Evolutionary conservation across 768 basidiomycete genomes (phyloP).

Genomic region (Boletus bicolor): DNA sequence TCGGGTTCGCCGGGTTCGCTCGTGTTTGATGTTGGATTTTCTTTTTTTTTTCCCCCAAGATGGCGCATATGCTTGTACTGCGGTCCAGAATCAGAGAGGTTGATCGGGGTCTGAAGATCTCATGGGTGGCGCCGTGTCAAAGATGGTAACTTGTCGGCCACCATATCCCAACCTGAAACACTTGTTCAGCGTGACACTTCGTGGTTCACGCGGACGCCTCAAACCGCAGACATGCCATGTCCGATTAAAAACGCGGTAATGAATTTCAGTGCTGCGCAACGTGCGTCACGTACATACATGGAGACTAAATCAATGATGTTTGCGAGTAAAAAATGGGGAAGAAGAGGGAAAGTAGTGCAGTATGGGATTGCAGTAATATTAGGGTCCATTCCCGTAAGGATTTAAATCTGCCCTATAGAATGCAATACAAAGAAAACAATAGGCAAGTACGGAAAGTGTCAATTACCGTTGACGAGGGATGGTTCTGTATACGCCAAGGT

Average conservation of each 20-base stretch:
- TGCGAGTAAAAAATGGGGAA: background rate
- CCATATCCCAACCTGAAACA: background rate
- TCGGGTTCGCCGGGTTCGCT: background rate
- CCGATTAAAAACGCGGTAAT: background rate
- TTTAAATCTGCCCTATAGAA: background rate
- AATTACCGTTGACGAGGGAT: background rate
- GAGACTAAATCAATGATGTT: background rate
- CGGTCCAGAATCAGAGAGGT: background rate
- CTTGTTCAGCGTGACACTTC: background rate
- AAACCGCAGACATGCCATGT: background rate
- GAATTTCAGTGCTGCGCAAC: slow-evolving; percentile 3
- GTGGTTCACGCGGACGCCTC: background rate
- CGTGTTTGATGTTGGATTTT: background rate
- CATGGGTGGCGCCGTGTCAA: background rate
- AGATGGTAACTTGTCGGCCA: background rate
- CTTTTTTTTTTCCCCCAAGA: background rate
- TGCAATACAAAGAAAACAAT: slow-evolving; percentile 1
- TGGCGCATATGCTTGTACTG: background rate
- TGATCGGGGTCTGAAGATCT: background rate
- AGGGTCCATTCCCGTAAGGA: slow-evolving; percentile 9
- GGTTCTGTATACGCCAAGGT: slow-evolving; percentile 3
- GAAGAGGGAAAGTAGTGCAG: background rate
- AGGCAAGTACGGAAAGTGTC: background rate
- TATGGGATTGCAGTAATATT: background rate
- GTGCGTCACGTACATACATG: background rate